Percentiles rank a stretch among this genome's conserved stretches.
Conservation (phyloP, 169 alveolate species). For the Pseudocohnilembus persalinus region DNA sequence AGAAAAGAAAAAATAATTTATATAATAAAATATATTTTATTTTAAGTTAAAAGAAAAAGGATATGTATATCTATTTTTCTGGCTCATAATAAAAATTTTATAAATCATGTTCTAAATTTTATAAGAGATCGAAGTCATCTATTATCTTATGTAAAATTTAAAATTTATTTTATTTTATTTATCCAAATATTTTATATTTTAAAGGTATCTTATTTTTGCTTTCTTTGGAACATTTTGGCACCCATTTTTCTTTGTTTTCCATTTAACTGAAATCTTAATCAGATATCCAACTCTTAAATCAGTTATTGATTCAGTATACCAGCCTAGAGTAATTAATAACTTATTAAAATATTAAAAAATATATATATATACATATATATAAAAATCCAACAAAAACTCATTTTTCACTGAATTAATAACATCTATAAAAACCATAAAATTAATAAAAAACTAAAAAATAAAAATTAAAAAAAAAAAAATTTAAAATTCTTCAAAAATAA, state of each 20-base stretch:
- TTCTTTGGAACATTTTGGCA: slow-evolving; percentile 37
- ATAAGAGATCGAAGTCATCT: slow-evolving; percentile 46
- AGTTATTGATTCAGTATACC: slow-evolving; percentile 40
- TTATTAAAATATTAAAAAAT: too few species aligned
- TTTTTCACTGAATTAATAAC: too few species aligned
- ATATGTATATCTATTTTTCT: background rate
- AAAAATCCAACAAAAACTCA: too few species aligned
- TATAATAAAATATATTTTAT: slow-evolving; percentile 4
- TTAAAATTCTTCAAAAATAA: too few species aligned
- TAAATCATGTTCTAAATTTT: slow-evolving; percentile 7
- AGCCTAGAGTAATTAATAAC: slow-evolving; percentile 16
- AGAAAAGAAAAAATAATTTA: slow-evolving; percentile 2
- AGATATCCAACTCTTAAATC: slow-evolving; percentile 45
- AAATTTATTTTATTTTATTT: too few species aligned
- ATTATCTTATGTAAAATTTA: slow-evolving; percentile 7
- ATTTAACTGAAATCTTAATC: slow-evolving; percentile 40
- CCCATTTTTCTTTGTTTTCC: slow-evolving; percentile 47
- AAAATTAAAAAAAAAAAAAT: too few species aligned
- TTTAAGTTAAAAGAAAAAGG: background rate
- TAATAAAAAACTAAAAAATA: too few species aligned
- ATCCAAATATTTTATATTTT: too few species aligned
- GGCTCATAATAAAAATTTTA: slow-evolving; percentile 2
- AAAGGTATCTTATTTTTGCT: slow-evolving; percentile 40
- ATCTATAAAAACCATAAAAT: too few species aligned
- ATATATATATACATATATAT: too few species aligned